Percentiles rank a stretch among this genome's conserved stretches.
Evolutionary conservation across 306 rosid genomes (phyloP).

Genomic region (Sesbania bispinosa): DNA sequence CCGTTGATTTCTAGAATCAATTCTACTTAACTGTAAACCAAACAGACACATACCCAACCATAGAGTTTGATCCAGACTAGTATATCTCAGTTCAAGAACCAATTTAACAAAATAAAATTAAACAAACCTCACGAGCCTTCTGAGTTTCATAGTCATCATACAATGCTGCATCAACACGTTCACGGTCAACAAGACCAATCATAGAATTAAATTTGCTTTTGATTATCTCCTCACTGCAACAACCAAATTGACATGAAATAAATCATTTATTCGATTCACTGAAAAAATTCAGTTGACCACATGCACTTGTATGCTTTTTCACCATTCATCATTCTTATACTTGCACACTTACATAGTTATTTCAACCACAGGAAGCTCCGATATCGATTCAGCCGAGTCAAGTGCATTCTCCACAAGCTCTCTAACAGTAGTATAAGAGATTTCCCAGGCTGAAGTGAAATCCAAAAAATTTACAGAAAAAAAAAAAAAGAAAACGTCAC

Average conservation of each 20-base stretch:
- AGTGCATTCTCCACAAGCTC: conserved; percentile 89
- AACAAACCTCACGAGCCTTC: conserved; percentile 87
- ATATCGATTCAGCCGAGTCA: conserved; percentile 88
- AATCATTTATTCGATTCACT: background rate
- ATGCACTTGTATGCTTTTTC: background rate
- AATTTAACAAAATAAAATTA: conserved; percentile 1
- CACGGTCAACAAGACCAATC: conserved; percentile 93
- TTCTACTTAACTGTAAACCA: too few relatives aligned
- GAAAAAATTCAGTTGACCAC: background rate
- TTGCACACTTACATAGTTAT: conserved; percentile 62
- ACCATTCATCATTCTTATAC: background rate
- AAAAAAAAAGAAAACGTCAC: background rate
- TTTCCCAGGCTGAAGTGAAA: conserved; percentile 79
- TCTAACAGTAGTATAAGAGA: conserved; percentile 88
- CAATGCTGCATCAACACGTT: conserved; percentile 72
- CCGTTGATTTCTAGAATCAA: too few relatives aligned
- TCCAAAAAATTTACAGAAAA: conserved; percentile 20
- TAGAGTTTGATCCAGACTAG: background rate
- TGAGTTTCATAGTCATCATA: conserved; percentile 88
- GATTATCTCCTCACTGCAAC: conserved; percentile 81
- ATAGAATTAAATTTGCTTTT: conserved; percentile 85
- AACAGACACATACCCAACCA: background rate
- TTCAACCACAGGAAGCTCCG: conserved; percentile 92
- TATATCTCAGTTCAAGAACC: background rate
- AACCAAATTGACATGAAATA: conserved; percentile 1